Evolutionary conservation across 2,329 filamentous ascomycete genomes (phyloP).

Genomic region (Sordariomycetes sp.): DNA sequence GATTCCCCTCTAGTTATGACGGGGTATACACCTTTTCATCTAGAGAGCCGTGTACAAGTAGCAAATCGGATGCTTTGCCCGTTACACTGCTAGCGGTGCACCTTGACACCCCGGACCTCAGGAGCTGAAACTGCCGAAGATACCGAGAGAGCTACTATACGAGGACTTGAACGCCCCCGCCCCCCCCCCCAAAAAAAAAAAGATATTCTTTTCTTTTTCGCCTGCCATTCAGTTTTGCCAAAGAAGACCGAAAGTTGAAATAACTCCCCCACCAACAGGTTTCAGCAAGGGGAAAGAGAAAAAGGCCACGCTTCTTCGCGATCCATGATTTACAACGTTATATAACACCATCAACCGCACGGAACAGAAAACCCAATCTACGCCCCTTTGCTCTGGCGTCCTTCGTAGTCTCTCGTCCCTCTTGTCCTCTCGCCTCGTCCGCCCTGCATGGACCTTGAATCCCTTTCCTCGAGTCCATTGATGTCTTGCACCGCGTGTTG

Average conservation of each 20-base stretch:
- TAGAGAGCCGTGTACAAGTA: too few relatives aligned
- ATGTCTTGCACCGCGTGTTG: neutral
- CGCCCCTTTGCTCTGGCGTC: neutral
- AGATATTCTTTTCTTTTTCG: neutral
- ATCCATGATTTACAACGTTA: neutral
- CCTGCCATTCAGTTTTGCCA: neutral
- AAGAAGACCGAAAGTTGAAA: neutral
- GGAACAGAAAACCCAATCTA: neutral
- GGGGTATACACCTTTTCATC: too few relatives aligned
- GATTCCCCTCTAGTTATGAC: too few relatives aligned
- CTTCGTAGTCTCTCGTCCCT: neutral
- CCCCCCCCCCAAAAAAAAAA: neutral
- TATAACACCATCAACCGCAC: neutral
- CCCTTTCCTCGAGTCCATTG: neutral
- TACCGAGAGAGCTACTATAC: too few relatives aligned
- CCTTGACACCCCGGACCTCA: too few relatives aligned
- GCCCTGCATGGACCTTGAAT: neutral
- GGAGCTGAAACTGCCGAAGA: too few relatives aligned
- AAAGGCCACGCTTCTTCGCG: neutral
- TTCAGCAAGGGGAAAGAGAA: too few relatives aligned
- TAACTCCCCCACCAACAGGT: neutral
- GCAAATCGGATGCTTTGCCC: too few relatives aligned
- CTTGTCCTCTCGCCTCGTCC: neutral
- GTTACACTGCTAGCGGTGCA: too few relatives aligned
- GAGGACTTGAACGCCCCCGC: too few relatives aligned